These are phyloP conservation scores for Cercophora sp. DNA, from an alignment of 495 filamentous ascomycete genomes.

Conservation along the genomic window DNA sequence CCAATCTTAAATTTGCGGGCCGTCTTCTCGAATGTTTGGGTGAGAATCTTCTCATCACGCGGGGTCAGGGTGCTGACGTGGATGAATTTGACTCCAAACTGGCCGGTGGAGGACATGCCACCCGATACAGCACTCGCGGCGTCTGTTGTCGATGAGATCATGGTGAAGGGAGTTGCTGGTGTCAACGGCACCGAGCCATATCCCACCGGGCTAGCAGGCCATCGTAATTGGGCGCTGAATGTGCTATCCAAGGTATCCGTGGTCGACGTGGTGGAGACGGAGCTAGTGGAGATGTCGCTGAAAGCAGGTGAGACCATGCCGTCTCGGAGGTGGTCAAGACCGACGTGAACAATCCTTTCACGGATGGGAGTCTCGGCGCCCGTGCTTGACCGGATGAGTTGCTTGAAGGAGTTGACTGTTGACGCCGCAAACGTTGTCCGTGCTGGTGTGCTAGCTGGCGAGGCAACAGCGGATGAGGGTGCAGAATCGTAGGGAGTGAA, in stretches of 20 bases:
- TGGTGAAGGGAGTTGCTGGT: slow-evolving; percentile 40
- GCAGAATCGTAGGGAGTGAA: slow-evolving; percentile 13
- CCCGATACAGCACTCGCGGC: slow-evolving; percentile 11
- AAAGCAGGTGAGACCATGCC: slow-evolving; percentile 28
- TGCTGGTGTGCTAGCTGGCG: slow-evolving; percentile 26
- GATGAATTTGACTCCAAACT: slow-evolving; percentile 39
- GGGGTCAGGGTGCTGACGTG: slow-evolving; percentile 29
- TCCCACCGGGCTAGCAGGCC: slow-evolving; percentile 21
- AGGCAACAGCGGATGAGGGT: slow-evolving; percentile 24
- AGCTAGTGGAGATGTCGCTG: slow-evolving; percentile 23
- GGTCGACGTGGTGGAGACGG: slow-evolving; percentile 21
- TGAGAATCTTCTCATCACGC: slow-evolving; percentile 37
- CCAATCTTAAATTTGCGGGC: slow-evolving; percentile 42
- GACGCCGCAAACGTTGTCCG: slow-evolving; percentile 27
- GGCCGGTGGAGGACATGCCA: slow-evolving; percentile 21
- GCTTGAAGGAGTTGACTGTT: slow-evolving; percentile 32
- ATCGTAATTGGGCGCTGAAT: slow-evolving; percentile 18
- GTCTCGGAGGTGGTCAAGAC: slow-evolving; percentile 22
- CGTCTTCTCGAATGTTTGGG: slow-evolving; percentile 39
- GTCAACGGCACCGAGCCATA: slow-evolving; percentile 38
- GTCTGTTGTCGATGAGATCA: slow-evolving; percentile 27
- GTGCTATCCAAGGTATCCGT: slow-evolving; percentile 12
- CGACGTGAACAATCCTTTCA: slow-evolving; percentile 25
- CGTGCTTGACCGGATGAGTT: slow-evolving; percentile 36
- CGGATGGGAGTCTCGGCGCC: slow-evolving; percentile 14